Evolutionary conservation across 352 stramenopile species (phyloP), one percentile per base, ranked within the genome.

Genomic region (Pythium dissimile): DNA sequence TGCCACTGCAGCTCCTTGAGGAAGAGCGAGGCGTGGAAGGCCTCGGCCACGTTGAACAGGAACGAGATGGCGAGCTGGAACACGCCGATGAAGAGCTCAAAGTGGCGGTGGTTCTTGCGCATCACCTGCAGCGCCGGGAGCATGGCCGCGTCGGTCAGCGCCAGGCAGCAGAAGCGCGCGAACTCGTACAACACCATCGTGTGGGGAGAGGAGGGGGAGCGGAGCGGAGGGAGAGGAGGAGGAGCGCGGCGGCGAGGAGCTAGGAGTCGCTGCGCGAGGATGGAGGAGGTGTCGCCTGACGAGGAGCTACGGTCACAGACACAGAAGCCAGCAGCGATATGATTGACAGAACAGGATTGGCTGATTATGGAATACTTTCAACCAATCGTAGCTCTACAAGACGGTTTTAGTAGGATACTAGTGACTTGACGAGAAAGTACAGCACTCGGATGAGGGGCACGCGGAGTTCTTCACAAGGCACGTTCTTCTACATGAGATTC

Each of bases 11-110:
- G 60, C 53, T 87, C 73, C 34, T 69, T 63, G 15, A 94, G 68
- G 57, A 94, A 94, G 24, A 93, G 59, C 39, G 73, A 59, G 46
- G 69, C 53, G 34, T 82, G 66, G 56, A 91, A 80, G 15, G 80
- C 79, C 62, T 93, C 82, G 31, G 83, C 81, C 11, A 78, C 73
- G 66, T 94, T 95, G 72, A 92, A 94, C 46, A 77, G 80, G 58
- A 94, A 91, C 24, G 83, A 63, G 37, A 92, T 84, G n/a, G 69
- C 35, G 21, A 95, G 69, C 57, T 95, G 85, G 62, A 94, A 77
- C 44, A 91, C 55, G 49, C 86, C 86, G n/a, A 95, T 66, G 54
- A 94, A 95, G 56, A 95, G 71, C 79, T 95, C 86, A 57, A 95
- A 95, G 67, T 95, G 86, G 10, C 85, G 83, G 39, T 85, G 76